Evolutionary conservation across 179 eudicot genomes (phyloP).

Genomic region (Dionaea muscipula): DNA sequence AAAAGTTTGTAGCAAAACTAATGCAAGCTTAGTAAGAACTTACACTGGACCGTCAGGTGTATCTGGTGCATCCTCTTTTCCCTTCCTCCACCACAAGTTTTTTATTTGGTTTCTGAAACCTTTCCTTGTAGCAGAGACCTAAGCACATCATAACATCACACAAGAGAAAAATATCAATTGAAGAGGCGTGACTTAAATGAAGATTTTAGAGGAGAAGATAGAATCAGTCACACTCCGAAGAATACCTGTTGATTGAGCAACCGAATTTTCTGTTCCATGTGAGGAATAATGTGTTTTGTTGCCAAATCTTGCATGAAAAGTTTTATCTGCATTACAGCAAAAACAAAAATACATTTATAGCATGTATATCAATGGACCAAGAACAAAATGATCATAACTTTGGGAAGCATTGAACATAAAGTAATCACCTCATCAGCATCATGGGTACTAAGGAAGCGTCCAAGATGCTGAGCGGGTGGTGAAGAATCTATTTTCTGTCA

Average conservation of each 20-base stretch:
- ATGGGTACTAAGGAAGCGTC: slow-evolving; percentile 50
- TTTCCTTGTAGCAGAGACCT: slow-evolving; percentile 96
- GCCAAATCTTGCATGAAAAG: slow-evolving; percentile 65
- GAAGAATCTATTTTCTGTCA: slow-evolving; percentile 41
- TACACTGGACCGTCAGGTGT: slow-evolving; percentile 59
- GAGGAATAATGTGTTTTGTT: slow-evolving; percentile 72
- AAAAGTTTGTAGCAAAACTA: slow-evolving; percentile 4
- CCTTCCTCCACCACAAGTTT: slow-evolving; percentile 99
- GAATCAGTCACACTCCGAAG: neutral
- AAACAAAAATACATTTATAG: neutral
- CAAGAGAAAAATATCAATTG: neutral
- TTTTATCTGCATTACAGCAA: slow-evolving; percentile 39
- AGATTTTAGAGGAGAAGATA: neutral
- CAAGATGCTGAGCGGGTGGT: slow-evolving; percentile 29
- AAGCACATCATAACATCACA: slow-evolving; percentile 17
- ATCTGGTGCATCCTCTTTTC: slow-evolving; percentile 79
- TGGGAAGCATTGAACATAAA: slow-evolving; percentile 1
- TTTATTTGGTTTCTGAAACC: slow-evolving; percentile 97
- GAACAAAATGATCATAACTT: neutral
- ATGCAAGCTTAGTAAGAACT: slow-evolving; percentile 12
- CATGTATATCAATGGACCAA: too few species aligned
- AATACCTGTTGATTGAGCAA: slow-evolving; percentile 90
- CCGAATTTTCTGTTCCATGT: slow-evolving; percentile 90
- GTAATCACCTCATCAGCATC: slow-evolving; percentile 65
- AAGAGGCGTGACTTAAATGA: neutral